phyloP scores from a whole-genome alignment of 164 flowering plant genomes.

The Sedum album region DNA sequence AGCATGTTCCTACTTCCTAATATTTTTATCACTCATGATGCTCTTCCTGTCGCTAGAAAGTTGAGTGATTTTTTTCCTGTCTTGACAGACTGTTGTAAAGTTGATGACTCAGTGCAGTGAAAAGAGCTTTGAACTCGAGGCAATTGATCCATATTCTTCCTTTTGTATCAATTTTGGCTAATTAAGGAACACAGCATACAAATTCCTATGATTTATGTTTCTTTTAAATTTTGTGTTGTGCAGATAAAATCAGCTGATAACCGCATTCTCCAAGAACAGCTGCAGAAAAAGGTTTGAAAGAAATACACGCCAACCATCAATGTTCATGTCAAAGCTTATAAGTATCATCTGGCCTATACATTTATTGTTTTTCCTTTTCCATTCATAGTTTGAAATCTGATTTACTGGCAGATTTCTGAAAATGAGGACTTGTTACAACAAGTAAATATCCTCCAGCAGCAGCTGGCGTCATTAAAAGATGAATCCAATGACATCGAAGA shows the following conservation, averaged over 20 bases:
- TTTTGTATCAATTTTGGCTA: not conserved
- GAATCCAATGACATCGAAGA: slow-evolving; percentile 49
- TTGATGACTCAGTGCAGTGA: slow-evolving; percentile 91
- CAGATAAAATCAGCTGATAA: slow-evolving; percentile 96
- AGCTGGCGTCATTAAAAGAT: slow-evolving; percentile 31
- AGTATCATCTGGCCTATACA: not conserved
- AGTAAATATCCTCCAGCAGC: slow-evolving; percentile 57
- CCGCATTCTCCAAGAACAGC: slow-evolving; percentile 85
- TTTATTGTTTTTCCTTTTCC: not conserved
- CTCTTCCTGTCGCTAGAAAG: not conserved
- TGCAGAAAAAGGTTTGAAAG: slow-evolving; percentile 65
- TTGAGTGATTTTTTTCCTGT: not conserved
- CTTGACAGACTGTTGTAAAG: slow-evolving; percentile 54
- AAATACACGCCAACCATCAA: not conserved
- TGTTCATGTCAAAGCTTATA: not conserved
- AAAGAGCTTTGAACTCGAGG: slow-evolving; percentile 94
- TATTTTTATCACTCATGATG: not conserved
- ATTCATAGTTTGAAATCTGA: not conserved
- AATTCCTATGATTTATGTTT: not conserved
- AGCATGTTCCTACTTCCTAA: not conserved
- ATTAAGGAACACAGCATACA: not conserved
- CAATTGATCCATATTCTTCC: slow-evolving; percentile 11
- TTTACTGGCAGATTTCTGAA: slow-evolving; percentile 52
- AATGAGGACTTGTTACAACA: slow-evolving; percentile 65
- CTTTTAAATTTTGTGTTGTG: slow-evolving; percentile 2